Percentiles rank a stretch among this genome's conserved stretches.
Conservation (phyloP, 2,329 filamentous ascomycete genomes). For the Tolypocladium cylindrosporum region DNA sequence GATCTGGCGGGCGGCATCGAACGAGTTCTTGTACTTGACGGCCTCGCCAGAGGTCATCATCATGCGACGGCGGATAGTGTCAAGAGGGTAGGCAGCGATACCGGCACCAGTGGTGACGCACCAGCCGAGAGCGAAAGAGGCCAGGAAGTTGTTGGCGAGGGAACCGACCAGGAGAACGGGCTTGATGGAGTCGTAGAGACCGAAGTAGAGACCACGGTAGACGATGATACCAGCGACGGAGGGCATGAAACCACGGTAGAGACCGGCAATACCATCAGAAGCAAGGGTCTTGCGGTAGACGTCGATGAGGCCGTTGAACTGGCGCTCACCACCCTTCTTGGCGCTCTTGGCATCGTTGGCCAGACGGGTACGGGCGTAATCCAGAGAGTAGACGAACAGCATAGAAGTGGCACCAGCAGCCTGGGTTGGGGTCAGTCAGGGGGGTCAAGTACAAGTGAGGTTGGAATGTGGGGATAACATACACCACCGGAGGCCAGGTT, state of each 20-base stretch:
- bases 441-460: neutral
- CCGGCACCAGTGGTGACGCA: conserved; percentile 98
- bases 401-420: conserved; percentile 99
- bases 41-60: conserved; percentile 98
- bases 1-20: conserved; percentile 95
- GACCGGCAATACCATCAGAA: conserved; percentile 96
- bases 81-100: conserved; percentile 99
- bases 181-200: conserved; percentile 99
- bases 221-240: conserved; percentile 98
- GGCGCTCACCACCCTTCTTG: conserved; percentile 92
- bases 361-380: conserved; percentile 99
- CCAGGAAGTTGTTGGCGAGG: conserved; percentile 98
- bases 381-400: conserved; percentile 99
- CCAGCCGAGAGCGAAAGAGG: conserved; percentile 98
- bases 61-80: conserved; percentile 99
- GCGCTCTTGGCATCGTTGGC: conserved; percentile 99
- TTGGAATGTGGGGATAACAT: conserved; percentile 34
- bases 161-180: conserved; percentile 84
- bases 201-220: conserved; percentile 99
- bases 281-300: conserved; percentile 99
- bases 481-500: conserved; percentile 99
- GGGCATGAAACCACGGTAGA: conserved; percentile 99
- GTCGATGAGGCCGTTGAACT: conserved; percentile 99
- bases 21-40: conserved; percentile 98
- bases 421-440: conserved; percentile 29